Conservation (phyloP, 805 yeast genomes). For the Kodamaea restingae region DNA sequence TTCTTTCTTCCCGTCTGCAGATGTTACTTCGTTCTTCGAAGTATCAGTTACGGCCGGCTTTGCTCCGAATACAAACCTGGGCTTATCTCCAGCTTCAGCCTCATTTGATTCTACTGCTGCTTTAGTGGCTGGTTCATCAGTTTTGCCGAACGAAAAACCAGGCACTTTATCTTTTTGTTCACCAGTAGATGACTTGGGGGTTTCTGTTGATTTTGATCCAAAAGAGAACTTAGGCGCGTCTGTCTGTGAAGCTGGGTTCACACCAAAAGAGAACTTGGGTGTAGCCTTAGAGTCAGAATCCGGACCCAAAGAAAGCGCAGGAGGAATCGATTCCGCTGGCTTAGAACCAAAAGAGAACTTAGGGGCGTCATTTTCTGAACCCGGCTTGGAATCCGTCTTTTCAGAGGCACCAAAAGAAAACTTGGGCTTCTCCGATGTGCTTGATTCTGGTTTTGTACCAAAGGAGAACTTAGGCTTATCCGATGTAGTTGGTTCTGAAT, state of each 20-base stretch:
- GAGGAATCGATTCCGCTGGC: too few species aligned
- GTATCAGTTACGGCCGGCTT: too few species aligned
- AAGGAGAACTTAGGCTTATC: constrained; percentile 4
- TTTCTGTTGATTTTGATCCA: neutral
- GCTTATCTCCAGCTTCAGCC: neutral
- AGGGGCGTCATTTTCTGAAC: neutral
- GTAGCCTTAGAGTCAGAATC: neutral
- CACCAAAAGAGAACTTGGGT: constrained; percentile 4
- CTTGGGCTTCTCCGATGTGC: constrained; percentile 1
- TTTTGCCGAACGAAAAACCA: constrained; percentile 10
- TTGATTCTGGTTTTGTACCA: constrained; percentile 9
- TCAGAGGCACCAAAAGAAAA: constrained; percentile 1
- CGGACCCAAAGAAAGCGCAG: neutral
- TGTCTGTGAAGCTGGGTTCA: neutral
- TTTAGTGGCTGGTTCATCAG: constrained; percentile 2
- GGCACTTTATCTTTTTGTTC: constrained; percentile 6
- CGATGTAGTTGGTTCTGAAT: neutral
- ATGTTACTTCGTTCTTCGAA: too few species aligned
- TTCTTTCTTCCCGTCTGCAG: neutral
- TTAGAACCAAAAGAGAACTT: neutral
- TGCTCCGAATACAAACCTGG: constrained; percentile 10
- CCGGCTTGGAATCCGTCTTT: neutral
- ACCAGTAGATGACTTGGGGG: neutral
- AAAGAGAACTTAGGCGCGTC: neutral
- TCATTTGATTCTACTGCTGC: neutral